Evolutionary conservation across 805 yeast species (phyloP).

Genomic region (Teunomyces kruisii): DNA sequence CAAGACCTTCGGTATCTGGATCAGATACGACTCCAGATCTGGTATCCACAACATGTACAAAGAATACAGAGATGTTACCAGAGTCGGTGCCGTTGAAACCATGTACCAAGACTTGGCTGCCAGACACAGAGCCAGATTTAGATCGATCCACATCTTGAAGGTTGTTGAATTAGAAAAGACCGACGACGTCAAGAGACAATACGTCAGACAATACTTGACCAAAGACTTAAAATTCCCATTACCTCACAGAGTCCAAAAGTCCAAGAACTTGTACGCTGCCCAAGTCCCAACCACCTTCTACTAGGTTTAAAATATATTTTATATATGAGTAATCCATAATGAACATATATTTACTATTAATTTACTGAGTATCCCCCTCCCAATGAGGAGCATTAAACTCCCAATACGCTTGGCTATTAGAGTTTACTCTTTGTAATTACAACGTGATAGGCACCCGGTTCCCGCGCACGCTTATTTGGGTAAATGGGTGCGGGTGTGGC

Average conservation of each 20-base stretch:
- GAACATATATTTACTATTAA: slow-evolving; percentile 4
- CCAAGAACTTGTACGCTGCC: slow-evolving; percentile 83
- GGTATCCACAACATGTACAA: slow-evolving; percentile 99
- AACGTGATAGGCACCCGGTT: no score
- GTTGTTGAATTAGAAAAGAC: slow-evolving; percentile 98
- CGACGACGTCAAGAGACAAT: slow-evolving; percentile 98
- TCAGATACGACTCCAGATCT: slow-evolving; percentile 99
- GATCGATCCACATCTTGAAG: slow-evolving; percentile 98
- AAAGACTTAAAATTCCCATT: slow-evolving; percentile 99
- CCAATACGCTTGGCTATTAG: no score
- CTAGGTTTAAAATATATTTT: slow-evolving; percentile 41
- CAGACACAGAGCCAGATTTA: slow-evolving; percentile 99
- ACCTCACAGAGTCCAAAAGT: slow-evolving; percentile 97
- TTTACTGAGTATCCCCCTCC: no score
- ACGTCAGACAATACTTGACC: slow-evolving; percentile 94
- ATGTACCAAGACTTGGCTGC: slow-evolving; percentile 99
- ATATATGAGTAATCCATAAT: slow-evolving; percentile 10
- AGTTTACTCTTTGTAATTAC: no score
- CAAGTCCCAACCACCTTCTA: slow-evolving; percentile 97
- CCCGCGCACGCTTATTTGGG: neutral
- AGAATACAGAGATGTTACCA: slow-evolving; percentile 99
- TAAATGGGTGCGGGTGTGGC: neutral
- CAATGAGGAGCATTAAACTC: no score
- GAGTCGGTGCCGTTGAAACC: slow-evolving; percentile 98
- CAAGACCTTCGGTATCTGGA: slow-evolving; percentile 99